Base-by-base conservation (phyloP, 73 alveolate species). In the Blepharisma stoltei region DNA sequence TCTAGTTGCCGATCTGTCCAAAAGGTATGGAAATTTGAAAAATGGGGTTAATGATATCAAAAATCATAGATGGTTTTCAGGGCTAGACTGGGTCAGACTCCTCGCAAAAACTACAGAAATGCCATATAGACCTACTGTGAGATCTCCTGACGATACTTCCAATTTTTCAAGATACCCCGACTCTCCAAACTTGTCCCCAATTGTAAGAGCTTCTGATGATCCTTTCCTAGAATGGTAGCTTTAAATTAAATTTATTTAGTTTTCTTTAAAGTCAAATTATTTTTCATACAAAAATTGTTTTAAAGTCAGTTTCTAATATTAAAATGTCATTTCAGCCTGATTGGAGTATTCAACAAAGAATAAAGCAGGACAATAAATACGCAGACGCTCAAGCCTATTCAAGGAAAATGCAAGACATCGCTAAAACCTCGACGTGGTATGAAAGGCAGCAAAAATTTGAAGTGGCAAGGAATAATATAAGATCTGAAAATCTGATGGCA, bases 141-240 rank as follows among this genome's bases (percentile, higher is more conserved):
- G 78, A 48, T 86, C 89, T 52, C 90, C 86, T 6, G 92, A 87
- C 45, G 98, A 95, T 81, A 79, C 94, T 27, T 90, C 97, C 14
- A 91, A 91, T 78, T 95, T 89, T 83, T 89, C 95, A 43, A 83
- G 78, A 53, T 95, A 93, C 89, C 98, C 97, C 14, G 98, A 93
- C 69, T 86, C 96, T 38, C 95, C 93, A 41, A 89, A 91, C 41
- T 78, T 77, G 55, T 81, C 97, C 18, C 86, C 86, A 25, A 83
- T 86, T 49, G 87, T 92, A 37, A 55, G 77, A 71, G 55, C 69
- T 54, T 81, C 85, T 53, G 96, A 93, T 60, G 98, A 93, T 79
- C 98, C 98, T 53, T 93, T 93, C 83, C 80, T 81, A 65, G 94
- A 93, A 49, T 93, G 98, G 98, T 93, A 60, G 73, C 23, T 60